phyloP scores from a whole-genome alignment of 202 grass and related monocot species.

The Zoysia matrella region DNA sequence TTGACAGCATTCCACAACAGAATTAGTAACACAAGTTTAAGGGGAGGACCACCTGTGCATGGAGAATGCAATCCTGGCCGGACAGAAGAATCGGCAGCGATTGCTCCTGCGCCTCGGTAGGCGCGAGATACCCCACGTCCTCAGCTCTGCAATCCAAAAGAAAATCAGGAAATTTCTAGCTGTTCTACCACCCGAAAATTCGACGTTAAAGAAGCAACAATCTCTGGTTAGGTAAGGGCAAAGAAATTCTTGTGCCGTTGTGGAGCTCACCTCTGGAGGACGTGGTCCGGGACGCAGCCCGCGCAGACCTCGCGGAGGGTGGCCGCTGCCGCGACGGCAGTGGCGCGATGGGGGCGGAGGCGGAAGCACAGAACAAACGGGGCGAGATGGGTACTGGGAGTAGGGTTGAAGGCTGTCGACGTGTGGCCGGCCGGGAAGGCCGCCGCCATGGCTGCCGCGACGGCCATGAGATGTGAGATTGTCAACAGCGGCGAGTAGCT shows the following conservation, averaged over 20 bases:
- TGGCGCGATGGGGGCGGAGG: conserved; percentile 9
- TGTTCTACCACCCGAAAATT: neutral
- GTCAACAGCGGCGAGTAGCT: no score
- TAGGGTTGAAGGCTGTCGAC: neutral
- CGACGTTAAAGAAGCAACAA: neutral
- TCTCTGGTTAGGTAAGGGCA: neutral
- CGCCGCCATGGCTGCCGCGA: conserved; percentile 24
- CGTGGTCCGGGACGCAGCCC: conserved; percentile 67
- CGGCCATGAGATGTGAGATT: conserved; percentile 15
- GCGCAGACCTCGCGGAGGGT: conserved; percentile 73
- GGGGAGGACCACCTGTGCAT: conserved; percentile 73
- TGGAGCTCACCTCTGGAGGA: conserved; percentile 57
- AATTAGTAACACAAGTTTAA: neutral
- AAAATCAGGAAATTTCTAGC: neutral
- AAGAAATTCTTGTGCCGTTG: neutral
- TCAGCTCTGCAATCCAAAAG: conserved; percentile 61
- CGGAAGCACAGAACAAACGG: neutral
- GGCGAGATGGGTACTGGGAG: neutral
- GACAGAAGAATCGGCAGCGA: conserved; percentile 77
- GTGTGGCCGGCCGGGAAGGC: conserved; percentile 18
- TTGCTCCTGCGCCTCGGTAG: conserved; percentile 83
- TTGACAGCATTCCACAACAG: neutral
- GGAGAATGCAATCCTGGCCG: conserved; percentile 86
- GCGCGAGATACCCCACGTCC: conserved; percentile 67
- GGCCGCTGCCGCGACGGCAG: conserved; percentile 19